Conservation (phyloP, 179 eudicot genomes). For the Heliamphora pulchella region DNA sequence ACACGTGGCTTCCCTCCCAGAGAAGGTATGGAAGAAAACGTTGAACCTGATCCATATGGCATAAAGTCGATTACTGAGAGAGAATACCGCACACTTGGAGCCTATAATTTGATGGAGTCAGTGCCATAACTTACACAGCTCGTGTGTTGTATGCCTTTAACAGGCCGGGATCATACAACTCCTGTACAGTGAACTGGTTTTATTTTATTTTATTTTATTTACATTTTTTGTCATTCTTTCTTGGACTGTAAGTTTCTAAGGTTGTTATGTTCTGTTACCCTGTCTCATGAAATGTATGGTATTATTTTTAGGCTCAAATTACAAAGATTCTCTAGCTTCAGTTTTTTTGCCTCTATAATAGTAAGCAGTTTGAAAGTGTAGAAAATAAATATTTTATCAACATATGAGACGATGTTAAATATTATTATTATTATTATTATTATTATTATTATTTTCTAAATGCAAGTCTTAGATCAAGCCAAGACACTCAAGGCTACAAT, state of each 20-base stretch:
- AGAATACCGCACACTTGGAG: constrained; percentile 54
- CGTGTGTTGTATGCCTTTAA: background rate
- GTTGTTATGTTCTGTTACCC: background rate
- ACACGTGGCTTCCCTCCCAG: constrained; percentile 65
- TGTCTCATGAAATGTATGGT: constrained; percentile 1
- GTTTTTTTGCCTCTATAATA: background rate
- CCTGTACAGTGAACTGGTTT: background rate
- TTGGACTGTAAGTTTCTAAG: background rate
- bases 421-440: too few species aligned
- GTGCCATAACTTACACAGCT: background rate
- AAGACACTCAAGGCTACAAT: background rate
- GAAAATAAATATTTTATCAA: background rate
- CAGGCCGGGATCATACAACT: background rate
- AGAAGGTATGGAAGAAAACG: constrained; percentile 61
- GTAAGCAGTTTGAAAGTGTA: background rate
- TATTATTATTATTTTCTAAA: too few species aligned
- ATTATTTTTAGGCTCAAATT: background rate
- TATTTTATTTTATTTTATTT: background rate
- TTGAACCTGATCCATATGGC: constrained; percentile 51
- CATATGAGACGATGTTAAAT: background rate
- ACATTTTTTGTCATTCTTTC: background rate
- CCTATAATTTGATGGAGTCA: constrained; percentile 20
- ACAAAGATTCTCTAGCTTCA: background rate
- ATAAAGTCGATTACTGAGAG: constrained; percentile 58
- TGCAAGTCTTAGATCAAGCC: too few species aligned